Conservation (phyloP, 2,329 filamentous ascomycete species). For the Colletotrichum cuscutae region DNA sequence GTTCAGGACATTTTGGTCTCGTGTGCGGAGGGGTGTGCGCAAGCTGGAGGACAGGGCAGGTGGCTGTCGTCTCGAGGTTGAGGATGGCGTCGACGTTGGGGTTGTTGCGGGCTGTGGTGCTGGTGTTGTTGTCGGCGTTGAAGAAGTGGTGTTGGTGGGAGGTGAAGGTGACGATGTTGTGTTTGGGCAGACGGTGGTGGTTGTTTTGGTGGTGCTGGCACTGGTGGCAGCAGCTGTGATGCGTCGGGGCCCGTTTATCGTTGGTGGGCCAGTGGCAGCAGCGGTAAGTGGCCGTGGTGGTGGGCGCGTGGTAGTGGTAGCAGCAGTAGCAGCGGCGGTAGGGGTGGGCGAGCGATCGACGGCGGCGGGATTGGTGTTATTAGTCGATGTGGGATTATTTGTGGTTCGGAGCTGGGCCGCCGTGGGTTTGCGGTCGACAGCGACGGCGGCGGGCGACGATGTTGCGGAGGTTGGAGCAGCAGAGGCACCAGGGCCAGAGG, state of each 20-base stretch:
- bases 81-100: conserved; percentile 23
- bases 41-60: conserved; percentile 32
- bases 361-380: conserved; percentile 2
- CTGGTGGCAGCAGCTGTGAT: conserved; percentile 18
- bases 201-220: conserved; percentile 1
- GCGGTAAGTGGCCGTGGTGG: not conserved
- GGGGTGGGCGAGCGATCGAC: not conserved
- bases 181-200: conserved; percentile 7
- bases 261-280: conserved; percentile 33
- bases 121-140: conserved; percentile 24
- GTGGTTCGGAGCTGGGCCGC: conserved; percentile 24
- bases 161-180: conserved; percentile 19
- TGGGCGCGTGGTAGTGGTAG: not conserved
- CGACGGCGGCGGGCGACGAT: not conserved
- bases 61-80: conserved; percentile 22
- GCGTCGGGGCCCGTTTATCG: conserved; percentile 31
- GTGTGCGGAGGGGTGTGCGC: conserved; percentile 31
- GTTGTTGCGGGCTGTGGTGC: conserved; percentile 11
- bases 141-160: not conserved
- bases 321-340: not conserved
- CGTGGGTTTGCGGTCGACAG: conserved; percentile 15
- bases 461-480: conserved; percentile 37
- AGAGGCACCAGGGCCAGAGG: conserved; percentile 49
- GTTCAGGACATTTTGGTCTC: conserved; percentile 37
- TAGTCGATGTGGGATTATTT: conserved; percentile 23